Evolutionary conservation across 345 rosid species (phyloP), one percentile per base, ranked within the genome.

Genomic region (Triadica sebifera): DNA sequence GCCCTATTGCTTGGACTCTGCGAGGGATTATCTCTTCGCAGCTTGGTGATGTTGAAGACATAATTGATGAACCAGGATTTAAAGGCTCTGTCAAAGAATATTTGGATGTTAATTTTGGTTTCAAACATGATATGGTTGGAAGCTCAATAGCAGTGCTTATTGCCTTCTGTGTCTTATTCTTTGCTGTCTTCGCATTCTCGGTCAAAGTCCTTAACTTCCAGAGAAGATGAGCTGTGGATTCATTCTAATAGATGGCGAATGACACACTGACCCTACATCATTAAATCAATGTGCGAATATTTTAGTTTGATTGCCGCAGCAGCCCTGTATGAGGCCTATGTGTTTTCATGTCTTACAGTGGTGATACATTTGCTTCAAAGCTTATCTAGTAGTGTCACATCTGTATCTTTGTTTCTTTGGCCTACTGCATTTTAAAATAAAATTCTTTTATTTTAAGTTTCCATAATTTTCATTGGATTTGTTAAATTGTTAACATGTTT

Each of bases 1-100:
- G 89, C 79, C 97, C 97, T 37, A 81, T 90, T 73, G 89, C 97
- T 17, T 94, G 98, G 98, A 94, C 93, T 46, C 84, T 94, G 38
- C 84, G 79, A 39, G 97, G 97, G 15, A 37, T 92, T 25, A 87
- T 92, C 57, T 74, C 83, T 6, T 92, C 98, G 57, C 96, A 89
- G 87, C 91, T 94, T 16, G 92, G 97, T 37, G 97, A 90, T 78
- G 93, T 89, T 69, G 91, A 90, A 65, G 83, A 81, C 64, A 81
- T 70, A 73, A 87, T 92, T 65, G 73, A 63, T 9, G 93, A 84
- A 67, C 88, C 93, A 10, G 72, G 60, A 19, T 88, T 85, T 70
- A 70, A 82, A 75, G 90, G 90, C 70, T 75, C 91, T 5, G 92
- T 92, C 43, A 92, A 89, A 75, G 83, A 89, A 20, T 92, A 85